Base-by-base conservation (phyloP, 164 flowering plant genomes). In the Chimonanthus praecox region DNA sequence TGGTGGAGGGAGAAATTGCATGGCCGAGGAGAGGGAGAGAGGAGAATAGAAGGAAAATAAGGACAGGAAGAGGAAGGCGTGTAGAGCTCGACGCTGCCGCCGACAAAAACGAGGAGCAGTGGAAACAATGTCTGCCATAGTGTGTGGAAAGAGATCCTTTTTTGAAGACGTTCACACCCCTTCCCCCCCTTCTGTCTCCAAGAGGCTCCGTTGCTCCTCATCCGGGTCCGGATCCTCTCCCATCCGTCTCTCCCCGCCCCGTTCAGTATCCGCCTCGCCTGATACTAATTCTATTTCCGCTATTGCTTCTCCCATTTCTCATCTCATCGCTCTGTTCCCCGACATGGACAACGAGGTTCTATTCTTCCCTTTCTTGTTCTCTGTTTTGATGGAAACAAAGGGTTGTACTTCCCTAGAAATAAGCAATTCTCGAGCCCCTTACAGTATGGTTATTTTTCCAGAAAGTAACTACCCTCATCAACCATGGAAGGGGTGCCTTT, bases 81-180 rank as follows among this genome's bases (percentile, higher is more conserved):
- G 68, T 65, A 65, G 68, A 65, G 68, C 10, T 65, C 43, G 47
- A 7, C 68, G 33, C 33, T 33, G 33, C 33, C 33, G 33, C 47
- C 13, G 46, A 61, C 73, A 45, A 71, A 18, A 49, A 62, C 9
- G 72, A 69, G 72, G 46, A 69, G 69, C 62, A 9, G 2, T 13
- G 33, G 71, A 64, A 76, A 86, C 71, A 79, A 86, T 84, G 89
- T 86, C 89, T 84, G 89, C 89, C 66, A 70, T 83, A 74, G 86
- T 86, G 77, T 85, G 85, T 68, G 87, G 89, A 16, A 86, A 86
- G 82, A 86, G 89, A 79, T 76, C 86, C 68, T 80, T 81, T 72
- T 80, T 81, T 45, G 87, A 84, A 78, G 89, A 86, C 7, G 50
- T 78, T 13, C 81, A 83, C 45, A 71, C 83, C 7, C 66, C 84